A percentile compares a stretch with the other conserved stretches of the same genome.
These are phyloP conservation scores for Ceratocystiopsis sp. DNA, from an alignment of 2,329 filamentous ascomycete genomes.

Conservation along the genomic window DNA sequence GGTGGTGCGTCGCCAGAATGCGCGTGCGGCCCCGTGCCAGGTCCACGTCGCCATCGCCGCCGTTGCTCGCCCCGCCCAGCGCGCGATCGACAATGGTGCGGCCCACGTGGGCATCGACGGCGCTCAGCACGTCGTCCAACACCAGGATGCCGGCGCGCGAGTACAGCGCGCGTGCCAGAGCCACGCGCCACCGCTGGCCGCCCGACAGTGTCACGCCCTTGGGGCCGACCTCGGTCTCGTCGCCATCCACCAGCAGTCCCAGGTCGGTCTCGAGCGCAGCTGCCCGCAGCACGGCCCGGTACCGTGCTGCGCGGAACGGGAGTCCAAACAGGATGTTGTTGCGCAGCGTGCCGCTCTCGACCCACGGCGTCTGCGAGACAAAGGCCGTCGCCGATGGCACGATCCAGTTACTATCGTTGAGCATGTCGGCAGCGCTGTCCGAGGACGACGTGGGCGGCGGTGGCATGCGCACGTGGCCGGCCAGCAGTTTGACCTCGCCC, in stretches of 20 bases:
- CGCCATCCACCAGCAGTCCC: constrained; percentile 23
- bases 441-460: constrained; percentile 11
- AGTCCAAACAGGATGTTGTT: constrained; percentile 30
- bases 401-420: constrained; percentile 16
- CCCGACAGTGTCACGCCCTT: constrained; percentile 26
- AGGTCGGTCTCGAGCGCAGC: constrained; percentile 27
- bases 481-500: constrained; percentile 21
- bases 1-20: constrained; percentile 42
- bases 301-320: constrained; percentile 21
- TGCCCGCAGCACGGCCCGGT: constrained; percentile 27
- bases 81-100: constrained; percentile 33
- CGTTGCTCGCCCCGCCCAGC: constrained; percentile 20
- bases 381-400: constrained; percentile 23
- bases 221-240: constrained; percentile 25
- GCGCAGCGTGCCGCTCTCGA: constrained; percentile 26
- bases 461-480: constrained; percentile 16
- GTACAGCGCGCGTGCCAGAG: constrained; percentile 28
- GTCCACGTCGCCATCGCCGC: constrained; percentile 12
- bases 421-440: constrained; percentile 7
- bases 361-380: constrained; percentile 29
- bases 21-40: constrained; percentile 38
- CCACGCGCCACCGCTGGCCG: constrained; percentile 28
- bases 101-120: constrained; percentile 26
- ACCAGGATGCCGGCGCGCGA: constrained; percentile 25
- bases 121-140: constrained; percentile 33